Evolutionary conservation across 768 basidiomycete genomes (phyloP).

Genomic region (Lentinula boryana): DNA sequence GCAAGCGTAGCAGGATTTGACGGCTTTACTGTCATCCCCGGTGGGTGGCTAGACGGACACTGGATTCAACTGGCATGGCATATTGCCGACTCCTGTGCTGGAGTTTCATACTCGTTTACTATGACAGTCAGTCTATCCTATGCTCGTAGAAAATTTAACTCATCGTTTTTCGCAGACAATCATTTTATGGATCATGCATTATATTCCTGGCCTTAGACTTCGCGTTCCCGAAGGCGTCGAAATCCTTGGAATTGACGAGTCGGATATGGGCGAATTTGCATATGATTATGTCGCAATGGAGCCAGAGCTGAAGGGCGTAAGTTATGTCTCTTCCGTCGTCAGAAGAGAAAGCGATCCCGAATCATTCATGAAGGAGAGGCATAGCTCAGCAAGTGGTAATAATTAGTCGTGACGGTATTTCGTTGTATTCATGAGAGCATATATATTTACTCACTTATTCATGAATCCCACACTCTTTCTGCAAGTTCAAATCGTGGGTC

Average conservation of each 20-base stretch:
- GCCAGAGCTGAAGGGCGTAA: constrained; percentile 24
- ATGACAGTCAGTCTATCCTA: constrained; percentile 22
- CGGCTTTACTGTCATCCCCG: constrained; percentile 56
- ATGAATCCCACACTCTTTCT: neutral
- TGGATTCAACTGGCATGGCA: constrained; percentile 83
- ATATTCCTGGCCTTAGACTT: constrained; percentile 72
- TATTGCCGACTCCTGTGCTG: constrained; percentile 65
- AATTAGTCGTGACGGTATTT: neutral
- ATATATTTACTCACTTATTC: neutral
- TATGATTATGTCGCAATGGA: constrained; percentile 85
- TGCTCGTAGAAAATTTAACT: neutral
- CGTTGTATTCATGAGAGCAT: neutral
- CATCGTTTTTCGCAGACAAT: constrained; percentile 25
- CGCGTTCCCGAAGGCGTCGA: constrained; percentile 55
- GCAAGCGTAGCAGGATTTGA: constrained; percentile 74
- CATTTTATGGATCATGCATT: constrained; percentile 87
- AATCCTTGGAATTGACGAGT: constrained; percentile 83
- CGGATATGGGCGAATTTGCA: constrained; percentile 86
- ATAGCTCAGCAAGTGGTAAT: neutral
- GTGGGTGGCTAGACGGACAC: constrained; percentile 86
- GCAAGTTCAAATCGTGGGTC: neutral
- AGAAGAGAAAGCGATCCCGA: neutral
- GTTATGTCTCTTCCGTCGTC: neutral
- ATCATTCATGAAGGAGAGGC: constrained; percentile 1
- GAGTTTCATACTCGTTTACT: constrained; percentile 66